phyloP scores from a whole-genome alignment of 1,284 basidiomycete species.

The Athelia psychrophila region DNA sequence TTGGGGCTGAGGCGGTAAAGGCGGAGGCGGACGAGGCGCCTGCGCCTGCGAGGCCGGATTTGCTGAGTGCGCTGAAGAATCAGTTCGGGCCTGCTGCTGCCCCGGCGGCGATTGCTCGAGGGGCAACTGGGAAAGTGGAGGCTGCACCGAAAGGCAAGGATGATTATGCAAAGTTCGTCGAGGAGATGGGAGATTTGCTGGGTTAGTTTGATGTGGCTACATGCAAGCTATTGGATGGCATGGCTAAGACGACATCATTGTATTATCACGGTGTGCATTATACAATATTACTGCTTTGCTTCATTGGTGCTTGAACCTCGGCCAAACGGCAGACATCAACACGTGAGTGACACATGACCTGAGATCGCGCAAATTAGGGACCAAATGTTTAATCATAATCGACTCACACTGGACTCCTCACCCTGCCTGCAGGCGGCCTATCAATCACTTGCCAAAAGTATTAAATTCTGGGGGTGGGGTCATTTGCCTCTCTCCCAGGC shows the following conservation, averaged over 20 bases:
- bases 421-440: not conserved
- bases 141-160: conserved; percentile 38
- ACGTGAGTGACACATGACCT: too few relatives aligned
- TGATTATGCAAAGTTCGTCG: conserved; percentile 75
- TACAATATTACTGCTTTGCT: not conserved
- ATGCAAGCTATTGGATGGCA: not conserved
- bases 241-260: not conserved
- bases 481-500: not conserved
- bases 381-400: too few relatives aligned
- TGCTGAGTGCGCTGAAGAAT: conserved; percentile 57
- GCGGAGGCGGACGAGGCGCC: conserved; percentile 26
- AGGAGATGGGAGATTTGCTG: conserved; percentile 68
- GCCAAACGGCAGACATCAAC: too few relatives aligned
- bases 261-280: too few relatives aligned
- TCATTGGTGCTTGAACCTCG: too few relatives aligned
- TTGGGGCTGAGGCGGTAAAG: conserved; percentile 32
- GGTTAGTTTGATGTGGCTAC: conserved; percentile 5
- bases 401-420: too few relatives aligned
- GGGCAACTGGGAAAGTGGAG: conserved; percentile 1
- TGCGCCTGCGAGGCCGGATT: conserved; percentile 52
- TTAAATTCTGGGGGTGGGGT: not conserved
- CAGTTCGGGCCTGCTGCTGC: conserved; percentile 46
- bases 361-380: too few relatives aligned
- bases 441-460: not conserved
- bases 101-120: conserved; percentile 15